Conservation (phyloP, 345 rosid species). For the Nasturtium officinale region DNA sequence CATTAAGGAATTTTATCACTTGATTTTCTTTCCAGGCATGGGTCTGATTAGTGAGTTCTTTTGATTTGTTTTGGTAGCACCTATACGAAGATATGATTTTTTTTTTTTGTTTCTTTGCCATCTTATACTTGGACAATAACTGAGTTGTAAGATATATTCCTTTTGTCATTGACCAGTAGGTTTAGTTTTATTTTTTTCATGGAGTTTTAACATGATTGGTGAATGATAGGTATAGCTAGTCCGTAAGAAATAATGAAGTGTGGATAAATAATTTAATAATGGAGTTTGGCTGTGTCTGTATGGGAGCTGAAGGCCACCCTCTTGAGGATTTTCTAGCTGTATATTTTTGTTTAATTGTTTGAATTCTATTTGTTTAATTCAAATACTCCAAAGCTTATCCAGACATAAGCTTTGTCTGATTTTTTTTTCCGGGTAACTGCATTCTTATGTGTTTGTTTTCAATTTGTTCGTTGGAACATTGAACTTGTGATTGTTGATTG, state of each 20-base stretch:
- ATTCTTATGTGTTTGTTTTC: constrained; percentile 18
- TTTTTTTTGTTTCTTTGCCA: no score
- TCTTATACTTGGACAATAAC: not conserved
- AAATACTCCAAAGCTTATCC: constrained; percentile 26
- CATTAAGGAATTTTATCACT: not conserved
- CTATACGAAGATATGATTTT: no score
- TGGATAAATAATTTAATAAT: constrained; percentile 15
- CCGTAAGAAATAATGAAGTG: constrained; percentile 23
- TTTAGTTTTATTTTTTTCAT: constrained; percentile 1
- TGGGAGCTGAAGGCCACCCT: constrained; percentile 35
- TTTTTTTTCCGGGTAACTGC: not conserved
- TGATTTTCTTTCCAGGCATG: constrained; percentile 5
- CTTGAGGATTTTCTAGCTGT: constrained; percentile 31
- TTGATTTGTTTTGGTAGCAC: not conserved
- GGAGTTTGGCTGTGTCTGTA: constrained; percentile 33
- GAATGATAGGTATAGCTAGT: constrained; percentile 35
- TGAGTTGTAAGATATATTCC: not conserved
- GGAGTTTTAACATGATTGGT: constrained; percentile 29
- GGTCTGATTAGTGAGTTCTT: not conserved
- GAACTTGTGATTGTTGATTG: not conserved
- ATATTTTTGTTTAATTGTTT: not conserved
- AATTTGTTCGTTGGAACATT: not conserved
- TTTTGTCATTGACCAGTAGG: constrained; percentile 26
- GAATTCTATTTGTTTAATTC: constrained; percentile 6
- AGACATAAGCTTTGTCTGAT: not conserved